A percentile compares a stretch with the other conserved stretches of the same genome.
Evolutionary conservation across 768 basidiomycete species (phyloP).

Genomic region (Kwoniella dejecticola): DNA sequence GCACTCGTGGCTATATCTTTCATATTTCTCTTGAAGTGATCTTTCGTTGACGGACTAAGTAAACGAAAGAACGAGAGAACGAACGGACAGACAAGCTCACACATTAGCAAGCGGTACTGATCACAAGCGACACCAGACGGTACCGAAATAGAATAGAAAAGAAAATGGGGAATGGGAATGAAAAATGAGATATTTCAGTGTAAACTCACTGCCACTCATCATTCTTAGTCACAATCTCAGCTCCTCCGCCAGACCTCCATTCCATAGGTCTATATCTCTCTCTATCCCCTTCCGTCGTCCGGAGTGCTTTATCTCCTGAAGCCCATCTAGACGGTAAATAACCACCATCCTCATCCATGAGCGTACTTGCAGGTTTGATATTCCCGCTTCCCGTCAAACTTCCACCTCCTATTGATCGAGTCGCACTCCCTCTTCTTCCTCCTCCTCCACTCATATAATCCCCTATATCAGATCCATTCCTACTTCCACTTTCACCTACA

Average conservation of each 20-base stretch:
- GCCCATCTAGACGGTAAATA: slow-evolving; percentile 54
- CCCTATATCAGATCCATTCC: not conserved
- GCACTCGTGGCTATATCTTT: slow-evolving; percentile 50
- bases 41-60: slow-evolving; percentile 29
- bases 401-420: slow-evolving; percentile 9
- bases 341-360: slow-evolving; percentile 45
- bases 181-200: not conserved
- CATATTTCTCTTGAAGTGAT: slow-evolving; percentile 50
- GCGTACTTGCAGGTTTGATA: slow-evolving; percentile 27
- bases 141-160: not conserved
- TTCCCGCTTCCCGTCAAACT: slow-evolving; percentile 14
- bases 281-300: slow-evolving; percentile 48
- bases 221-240: slow-evolving; percentile 37
- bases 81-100: too few species aligned
- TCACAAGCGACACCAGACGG: too few species aligned
- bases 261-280: slow-evolving; percentile 54
- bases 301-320: slow-evolving; percentile 44
- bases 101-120: too few species aligned
- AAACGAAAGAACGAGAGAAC: too few species aligned
- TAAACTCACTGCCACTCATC: slow-evolving; percentile 55
- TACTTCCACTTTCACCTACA: not conserved
- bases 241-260: slow-evolving; percentile 41
- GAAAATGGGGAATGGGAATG: not conserved
- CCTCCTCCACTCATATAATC: slow-evolving; percentile 6
- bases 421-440: slow-evolving; percentile 8